Conservation (phyloP, 306 rosid genomes). For the Trichosanthes cucumerina region DNA sequence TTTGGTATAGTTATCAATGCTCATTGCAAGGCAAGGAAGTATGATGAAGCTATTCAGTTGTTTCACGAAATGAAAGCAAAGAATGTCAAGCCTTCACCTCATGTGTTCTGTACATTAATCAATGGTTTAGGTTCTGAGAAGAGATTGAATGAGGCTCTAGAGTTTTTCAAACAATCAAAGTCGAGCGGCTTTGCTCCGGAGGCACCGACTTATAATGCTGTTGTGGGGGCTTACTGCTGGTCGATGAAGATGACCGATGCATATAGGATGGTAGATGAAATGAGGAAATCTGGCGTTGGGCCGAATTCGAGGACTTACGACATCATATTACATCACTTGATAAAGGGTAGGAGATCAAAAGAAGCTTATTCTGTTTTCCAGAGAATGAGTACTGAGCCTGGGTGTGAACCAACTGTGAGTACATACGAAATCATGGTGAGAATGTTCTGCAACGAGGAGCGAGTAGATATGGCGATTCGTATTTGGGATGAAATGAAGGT, state of each 20-base stretch:
- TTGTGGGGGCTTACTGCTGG: constrained; percentile 81
- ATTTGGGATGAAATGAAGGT: constrained; percentile 69
- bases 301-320: constrained; percentile 71
- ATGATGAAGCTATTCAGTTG: constrained; percentile 49
- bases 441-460: constrained; percentile 62
- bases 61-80: constrained; percentile 48
- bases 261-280: constrained; percentile 40
- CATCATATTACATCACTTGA: constrained; percentile 55
- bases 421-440: constrained; percentile 64
- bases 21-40: constrained; percentile 46
- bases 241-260: constrained; percentile 45
- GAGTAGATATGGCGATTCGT: constrained; percentile 44
- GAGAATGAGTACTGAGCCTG: constrained; percentile 39
- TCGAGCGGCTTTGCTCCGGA: constrained; percentile 43
- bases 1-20: constrained; percentile 70
- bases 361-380: constrained; percentile 56
- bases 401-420: constrained; percentile 60
- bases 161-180: constrained; percentile 43
- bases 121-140: constrained; percentile 67
- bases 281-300: constrained; percentile 50
- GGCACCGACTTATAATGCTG: constrained; percentile 70
- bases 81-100: constrained; percentile 51
- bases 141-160: constrained; percentile 62
- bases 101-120: constrained; percentile 65
- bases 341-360: constrained; percentile 39